Evolutionary conservation across 257 asterid genomes (phyloP).

Genomic region (Ophiorrhiza pumila): DNA sequence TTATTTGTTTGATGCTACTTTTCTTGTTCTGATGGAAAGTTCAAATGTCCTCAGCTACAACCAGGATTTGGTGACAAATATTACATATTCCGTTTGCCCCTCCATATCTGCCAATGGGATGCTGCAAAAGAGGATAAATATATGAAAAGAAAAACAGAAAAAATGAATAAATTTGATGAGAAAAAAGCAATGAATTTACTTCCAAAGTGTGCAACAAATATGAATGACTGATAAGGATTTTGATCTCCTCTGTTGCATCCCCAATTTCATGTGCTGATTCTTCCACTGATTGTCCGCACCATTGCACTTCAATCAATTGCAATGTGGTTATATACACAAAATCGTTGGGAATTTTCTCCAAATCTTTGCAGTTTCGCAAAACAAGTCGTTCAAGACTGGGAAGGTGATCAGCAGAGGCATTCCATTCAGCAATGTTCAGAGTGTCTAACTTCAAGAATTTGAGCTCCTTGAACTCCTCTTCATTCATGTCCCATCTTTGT

Average conservation of each 20-base stretch:
- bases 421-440: background rate
- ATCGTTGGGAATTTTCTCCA: background rate
- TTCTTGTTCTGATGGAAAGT: too few species aligned
- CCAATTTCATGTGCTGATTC: conserved; percentile 1
- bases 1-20: too few species aligned
- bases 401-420: conserved; percentile 1
- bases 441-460: conserved; percentile 6
- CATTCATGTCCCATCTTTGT: background rate
- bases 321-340: background rate
- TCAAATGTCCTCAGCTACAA: too few species aligned
- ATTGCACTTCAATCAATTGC: background rate
- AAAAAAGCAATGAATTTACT: too few species aligned
- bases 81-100: too few species aligned
- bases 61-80: too few species aligned
- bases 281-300: conserved; percentile 5
- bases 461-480: background rate
- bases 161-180: too few species aligned
- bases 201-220: too few species aligned
- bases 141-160: too few species aligned
- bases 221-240: background rate
- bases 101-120: too few species aligned
- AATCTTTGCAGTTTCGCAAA: background rate
- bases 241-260: background rate
- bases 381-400: conserved; percentile 6
- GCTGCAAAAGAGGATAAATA: too few species aligned